Conservation (phyloP, 495 filamentous ascomycete genomes). For the Neurospora africana region DNA sequence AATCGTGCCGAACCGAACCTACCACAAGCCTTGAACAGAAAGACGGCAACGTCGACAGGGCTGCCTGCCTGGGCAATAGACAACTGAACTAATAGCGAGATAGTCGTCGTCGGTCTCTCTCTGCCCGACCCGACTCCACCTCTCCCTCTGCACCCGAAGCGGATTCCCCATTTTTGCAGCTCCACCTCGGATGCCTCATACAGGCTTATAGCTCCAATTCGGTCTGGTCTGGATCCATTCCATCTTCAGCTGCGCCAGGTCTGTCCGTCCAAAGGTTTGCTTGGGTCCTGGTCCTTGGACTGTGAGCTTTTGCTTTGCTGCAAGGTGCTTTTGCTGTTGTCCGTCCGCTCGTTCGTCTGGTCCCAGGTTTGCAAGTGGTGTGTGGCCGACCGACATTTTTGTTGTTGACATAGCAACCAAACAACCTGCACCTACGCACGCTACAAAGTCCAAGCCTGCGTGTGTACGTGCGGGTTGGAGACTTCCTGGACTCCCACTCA, state of each 20-base stretch:
- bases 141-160: not conserved
- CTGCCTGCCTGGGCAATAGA: not conserved
- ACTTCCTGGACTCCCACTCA: not conserved
- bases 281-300: not conserved
- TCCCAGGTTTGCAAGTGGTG: not conserved
- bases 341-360: not conserved
- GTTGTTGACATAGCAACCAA: constrained; percentile 1
- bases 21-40: not conserved
- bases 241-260: not conserved
- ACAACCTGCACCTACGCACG: not conserved
- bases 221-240: not conserved
- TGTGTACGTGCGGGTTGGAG: not conserved
- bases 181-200: not conserved
- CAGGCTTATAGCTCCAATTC: not conserved
- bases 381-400: not conserved
- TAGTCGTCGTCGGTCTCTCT: not conserved
- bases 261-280: not conserved
- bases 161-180: not conserved
- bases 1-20: not conserved
- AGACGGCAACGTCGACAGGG: not conserved
- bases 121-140: not conserved
- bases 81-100: not conserved
- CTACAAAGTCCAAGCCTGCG: not conserved
- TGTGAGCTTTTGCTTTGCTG: not conserved
- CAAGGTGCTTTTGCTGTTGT: not conserved